Base-by-base conservation (phyloP, 768 basidiomycete genomes). In the Trametes gibbosa region DNA sequence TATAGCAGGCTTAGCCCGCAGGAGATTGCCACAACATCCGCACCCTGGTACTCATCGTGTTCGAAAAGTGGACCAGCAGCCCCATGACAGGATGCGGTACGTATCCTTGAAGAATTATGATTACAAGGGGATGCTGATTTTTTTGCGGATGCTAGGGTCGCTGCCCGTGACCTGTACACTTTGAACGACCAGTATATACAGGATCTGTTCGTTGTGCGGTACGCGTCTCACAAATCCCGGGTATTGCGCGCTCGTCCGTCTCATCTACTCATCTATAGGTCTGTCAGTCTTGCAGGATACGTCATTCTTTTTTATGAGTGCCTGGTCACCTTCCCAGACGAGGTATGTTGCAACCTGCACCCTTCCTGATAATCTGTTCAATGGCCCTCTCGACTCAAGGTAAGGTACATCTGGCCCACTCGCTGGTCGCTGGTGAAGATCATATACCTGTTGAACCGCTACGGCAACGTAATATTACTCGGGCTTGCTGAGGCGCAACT, bases 371-470 rank as follows among this genome's bases (percentile, higher is more conserved):
- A 32, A 10, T 5, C 29, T 32, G 5, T 4, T 32, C 4, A 32
- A 19, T 25, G 17, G 14, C 37, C 16, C 3, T 13, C 8, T 24
- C 50, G 19, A 5, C 29, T 41, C 10, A 51, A 63, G 62, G 50
- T 64, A 24, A 24, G 53, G 21, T 61, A 59, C 35, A 64, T 64
- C 16, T 64, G 63, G 63, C 59, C 59, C 1, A 54, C 63, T 4
- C 63, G 59, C 27, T 52, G 54, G 56, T 64, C 63, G 16, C 45
- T 40, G 1, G 63, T 61, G 50, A 64, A 64, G 43, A 8, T 53
- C n/a, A 50, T 64, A 24, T 64, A 60, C 59, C n/a, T 64, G 25
- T 6, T 42, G 46, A 64, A 57, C 39, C 54, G 63, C 46, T 64
- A 64, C 47, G 63, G 59, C 27, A 64, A 55, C 45, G 21, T 64